Conservation (phyloP, 495 filamentous ascomycete genomes). For the Neurospora sp. region DNA sequence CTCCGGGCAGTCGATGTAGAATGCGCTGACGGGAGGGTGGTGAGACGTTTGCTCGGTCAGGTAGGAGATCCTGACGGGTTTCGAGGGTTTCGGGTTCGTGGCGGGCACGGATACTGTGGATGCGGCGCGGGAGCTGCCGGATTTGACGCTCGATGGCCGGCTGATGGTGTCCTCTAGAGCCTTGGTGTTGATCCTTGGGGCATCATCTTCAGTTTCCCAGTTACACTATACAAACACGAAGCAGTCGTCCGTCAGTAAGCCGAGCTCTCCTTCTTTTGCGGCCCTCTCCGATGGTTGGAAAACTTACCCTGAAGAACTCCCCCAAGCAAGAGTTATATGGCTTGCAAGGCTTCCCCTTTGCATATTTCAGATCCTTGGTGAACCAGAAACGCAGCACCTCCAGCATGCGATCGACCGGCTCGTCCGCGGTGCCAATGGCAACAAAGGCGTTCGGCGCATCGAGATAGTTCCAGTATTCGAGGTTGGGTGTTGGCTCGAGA, state of each 20-base stretch:
- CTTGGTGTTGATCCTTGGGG: conserved; percentile 37
- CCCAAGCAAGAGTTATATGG: conserved; percentile 95
- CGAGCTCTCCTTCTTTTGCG: background rate
- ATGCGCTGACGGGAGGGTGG: conserved; percentile 94
- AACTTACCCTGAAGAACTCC: conserved; percentile 87
- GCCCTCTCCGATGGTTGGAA: background rate
- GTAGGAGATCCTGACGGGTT: conserved; percentile 71
- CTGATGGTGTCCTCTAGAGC: conserved; percentile 19
- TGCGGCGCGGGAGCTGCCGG: conserved; percentile 22
- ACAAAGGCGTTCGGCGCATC: conserved; percentile 92
- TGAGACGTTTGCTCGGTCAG: conserved; percentile 98
- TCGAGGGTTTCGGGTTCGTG: conserved; percentile 27
- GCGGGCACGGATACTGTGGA: conserved; percentile 36
- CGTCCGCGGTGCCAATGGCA: conserved; percentile 90
- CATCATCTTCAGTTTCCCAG: conserved; percentile 77
- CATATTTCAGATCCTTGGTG: conserved; percentile 97
- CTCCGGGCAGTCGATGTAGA: conserved; percentile 85
- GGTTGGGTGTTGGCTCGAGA: conserved; percentile 86
- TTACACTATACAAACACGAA: conserved; percentile 50
- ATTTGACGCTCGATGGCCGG: conserved; percentile 28
- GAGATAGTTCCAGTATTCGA: conserved; percentile 98
- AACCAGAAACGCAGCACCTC: conserved; percentile 95
- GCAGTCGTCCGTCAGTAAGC: background rate
- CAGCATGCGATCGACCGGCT: conserved; percentile 83
- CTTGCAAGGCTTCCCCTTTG: conserved; percentile 97